Evolutionary conservation across 208 protist species (phyloP), one percentile per base, ranked within the genome.

Genomic region (Crithidia fasciculata): DNA sequence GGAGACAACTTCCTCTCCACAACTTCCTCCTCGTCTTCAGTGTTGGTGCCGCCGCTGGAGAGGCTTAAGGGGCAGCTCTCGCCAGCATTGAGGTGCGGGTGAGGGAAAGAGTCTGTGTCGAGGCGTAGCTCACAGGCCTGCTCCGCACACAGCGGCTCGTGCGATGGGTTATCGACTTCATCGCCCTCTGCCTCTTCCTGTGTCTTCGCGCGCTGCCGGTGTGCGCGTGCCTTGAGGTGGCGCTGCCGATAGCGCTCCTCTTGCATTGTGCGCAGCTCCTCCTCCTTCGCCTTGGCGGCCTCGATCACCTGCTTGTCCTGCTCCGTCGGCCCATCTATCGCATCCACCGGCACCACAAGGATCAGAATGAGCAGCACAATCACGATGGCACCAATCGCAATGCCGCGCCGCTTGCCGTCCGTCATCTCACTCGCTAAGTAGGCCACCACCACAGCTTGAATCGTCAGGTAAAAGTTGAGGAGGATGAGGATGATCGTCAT

Each of bases 381-480:
- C 9, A 77, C 49, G 12, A 88, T 74, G 9, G 81, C 72, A 9
- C 82, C 81, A 49, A 84, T 85, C 13, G 86, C 82, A 40, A 91
- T 71, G 15, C 79, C 73, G 13, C 73, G 74, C 44, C 64, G 54
- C 53, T 80, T 74, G 41, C 59, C 82, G 52, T 44, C n/a, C 12
- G 76, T 86, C 72, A 87, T 72, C 44, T 78, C 52, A 6, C 64
- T 39, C 1, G 39, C 19, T 18, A 80, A 56, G 45, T 78, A 88
- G 4, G 80, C 76, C 36, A 76, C 84, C 66, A 49, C 56, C n/a
- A 89, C 57, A 3, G 80, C 60, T 65, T 89, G 87, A 37, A 80
- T 76, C 13, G 87, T 89, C 40, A 89, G 50, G 81, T 81, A 92
- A 5, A 88, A 50, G 75, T 92, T 92, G 39, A 86, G 57, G 15